These are phyloP conservation scores for Cardamine chenopodiifolia DNA, from an alignment of 345 rosid species.

Conservation along the genomic window DNA sequence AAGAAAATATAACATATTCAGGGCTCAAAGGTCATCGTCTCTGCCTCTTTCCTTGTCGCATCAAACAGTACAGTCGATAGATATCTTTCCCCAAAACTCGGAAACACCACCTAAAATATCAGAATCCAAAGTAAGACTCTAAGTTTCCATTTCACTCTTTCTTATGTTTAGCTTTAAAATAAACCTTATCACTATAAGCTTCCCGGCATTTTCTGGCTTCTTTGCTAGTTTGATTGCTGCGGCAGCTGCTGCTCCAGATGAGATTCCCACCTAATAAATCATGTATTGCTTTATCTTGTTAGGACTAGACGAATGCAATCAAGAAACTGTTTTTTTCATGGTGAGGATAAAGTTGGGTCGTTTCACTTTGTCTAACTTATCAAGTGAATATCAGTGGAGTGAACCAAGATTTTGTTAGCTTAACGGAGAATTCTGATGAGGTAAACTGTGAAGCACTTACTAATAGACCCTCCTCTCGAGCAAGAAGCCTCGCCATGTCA, in stretches of 20 bases:
- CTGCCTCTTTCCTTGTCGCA: constrained; percentile 58
- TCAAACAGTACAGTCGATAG: constrained; percentile 63
- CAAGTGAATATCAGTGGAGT: neutral
- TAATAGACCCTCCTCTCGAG: constrained; percentile 79
- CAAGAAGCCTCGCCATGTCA: constrained; percentile 74
- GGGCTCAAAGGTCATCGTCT: constrained; percentile 52
- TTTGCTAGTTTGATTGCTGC: constrained; percentile 83
- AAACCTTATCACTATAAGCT: constrained; percentile 73
- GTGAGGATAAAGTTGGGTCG: neutral
- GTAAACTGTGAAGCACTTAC: constrained; percentile 47
- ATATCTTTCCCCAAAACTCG: constrained; percentile 69
- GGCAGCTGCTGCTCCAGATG: constrained; percentile 82
- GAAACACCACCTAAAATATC: constrained; percentile 58
- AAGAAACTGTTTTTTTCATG: neutral
- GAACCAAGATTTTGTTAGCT: neutral
- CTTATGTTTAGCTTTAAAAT: neutral
- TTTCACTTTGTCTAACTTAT: neutral
- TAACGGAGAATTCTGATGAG: neutral
- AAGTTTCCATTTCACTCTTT: neutral
- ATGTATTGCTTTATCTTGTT: neutral
- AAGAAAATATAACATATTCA: constrained; percentile 29
- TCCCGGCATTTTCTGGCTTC: constrained; percentile 81
- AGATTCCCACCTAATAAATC: constrained; percentile 47
- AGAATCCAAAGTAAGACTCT: neutral
- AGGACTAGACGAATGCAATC: neutral